Base-by-base conservation (phyloP, 768 basidiomycete genomes). In the Vararia minispora region DNA sequence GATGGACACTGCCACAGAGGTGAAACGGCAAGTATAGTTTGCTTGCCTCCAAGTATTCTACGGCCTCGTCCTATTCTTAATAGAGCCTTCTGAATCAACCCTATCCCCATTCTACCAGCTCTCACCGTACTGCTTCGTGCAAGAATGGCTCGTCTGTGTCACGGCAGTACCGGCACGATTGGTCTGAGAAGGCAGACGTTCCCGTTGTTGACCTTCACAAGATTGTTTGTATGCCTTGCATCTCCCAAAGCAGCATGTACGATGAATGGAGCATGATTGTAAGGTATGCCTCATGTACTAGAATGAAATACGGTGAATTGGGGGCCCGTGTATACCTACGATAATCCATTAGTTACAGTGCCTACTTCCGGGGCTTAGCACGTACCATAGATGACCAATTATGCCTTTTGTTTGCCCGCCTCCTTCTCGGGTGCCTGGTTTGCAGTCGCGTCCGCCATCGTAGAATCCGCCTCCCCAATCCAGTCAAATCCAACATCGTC, bases 401-500 rank as follows among this genome's bases (percentile, higher is more conserved):
- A 12, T 43, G 20, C 28, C 28, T 21, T 25, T 23, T n/a, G 23
- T 25, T 27, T 22, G 6, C 20, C 27, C 20, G 16, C 28, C 17
- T 28, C 23, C 29, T 37, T 43, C 30, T 37, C 23, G 3, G 28
- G 25, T 11, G 37, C 13, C 14, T 41, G 20, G 12, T 26, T 28
- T 28, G 33, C 3, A 20, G 35, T 10, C 8, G 35, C 18, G 6
- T n/a, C 29, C n/a, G 39, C 36, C n/a, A n/a, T n/a, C n/a, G n/a
- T n/a, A n/a, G n/a, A n/a, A n/a, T 29, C 46, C 8, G 47, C 49
- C 29, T 48, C 48, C 14, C 34, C 41, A 46, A 51, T 48, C 55
- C 50, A 56, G 39, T 45, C 55, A 64, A n/a, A n/a, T n/a, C n/a
- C n/a, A 27, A 71, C 53, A 3, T 62, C 68, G 38, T 69, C 67